Evolutionary conservation across 208 protist species (phyloP).

Genomic region (Leishmania turanica): DNA sequence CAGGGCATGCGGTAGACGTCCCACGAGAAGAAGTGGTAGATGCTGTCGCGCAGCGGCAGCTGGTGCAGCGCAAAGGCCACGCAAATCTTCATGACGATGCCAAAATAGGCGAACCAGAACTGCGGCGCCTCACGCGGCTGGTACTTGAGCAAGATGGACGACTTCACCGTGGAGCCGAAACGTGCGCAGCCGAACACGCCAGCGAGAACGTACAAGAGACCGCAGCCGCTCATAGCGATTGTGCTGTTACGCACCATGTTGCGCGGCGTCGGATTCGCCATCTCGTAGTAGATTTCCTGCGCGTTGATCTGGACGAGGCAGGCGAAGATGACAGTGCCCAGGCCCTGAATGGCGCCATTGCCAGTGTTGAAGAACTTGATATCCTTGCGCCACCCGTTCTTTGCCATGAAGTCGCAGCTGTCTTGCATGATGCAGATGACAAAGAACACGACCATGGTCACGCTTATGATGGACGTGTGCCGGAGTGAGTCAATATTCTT

Average conservation of each 20-base stretch:
- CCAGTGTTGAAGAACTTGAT: conserved; percentile 43
- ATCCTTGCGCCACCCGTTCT: conserved; percentile 42
- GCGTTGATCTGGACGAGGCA: conserved; percentile 70
- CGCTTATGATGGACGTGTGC: conserved; percentile 51
- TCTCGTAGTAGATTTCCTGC: conserved; percentile 53
- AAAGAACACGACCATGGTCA: conserved; percentile 65
- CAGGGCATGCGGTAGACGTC: conserved; percentile 56
- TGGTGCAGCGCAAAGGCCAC: conserved; percentile 66
- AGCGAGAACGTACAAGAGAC: conserved; percentile 64
- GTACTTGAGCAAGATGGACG: conserved; percentile 70
- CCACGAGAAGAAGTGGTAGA: conserved; percentile 60
- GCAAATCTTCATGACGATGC: conserved; percentile 75
- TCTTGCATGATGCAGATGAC: conserved; percentile 54
- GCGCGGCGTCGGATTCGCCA: conserved; percentile 34
- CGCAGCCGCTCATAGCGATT: conserved; percentile 42
- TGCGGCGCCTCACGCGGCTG: conserved; percentile 45
- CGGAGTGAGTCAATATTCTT: conserved; percentile 70
- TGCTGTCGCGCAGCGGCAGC: conserved; percentile 56
- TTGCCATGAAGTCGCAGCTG: conserved; percentile 25
- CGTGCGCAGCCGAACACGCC: conserved; percentile 75
- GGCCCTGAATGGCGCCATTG: conserved; percentile 38
- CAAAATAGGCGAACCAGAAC: conserved; percentile 64
- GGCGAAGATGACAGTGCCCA: conserved; percentile 63
- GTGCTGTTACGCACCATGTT: conserved; percentile 47
- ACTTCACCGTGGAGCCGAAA: conserved; percentile 51